Conservation (phyloP, 352 stramenopile genomes). For the Phytophthora quininea region DNA sequence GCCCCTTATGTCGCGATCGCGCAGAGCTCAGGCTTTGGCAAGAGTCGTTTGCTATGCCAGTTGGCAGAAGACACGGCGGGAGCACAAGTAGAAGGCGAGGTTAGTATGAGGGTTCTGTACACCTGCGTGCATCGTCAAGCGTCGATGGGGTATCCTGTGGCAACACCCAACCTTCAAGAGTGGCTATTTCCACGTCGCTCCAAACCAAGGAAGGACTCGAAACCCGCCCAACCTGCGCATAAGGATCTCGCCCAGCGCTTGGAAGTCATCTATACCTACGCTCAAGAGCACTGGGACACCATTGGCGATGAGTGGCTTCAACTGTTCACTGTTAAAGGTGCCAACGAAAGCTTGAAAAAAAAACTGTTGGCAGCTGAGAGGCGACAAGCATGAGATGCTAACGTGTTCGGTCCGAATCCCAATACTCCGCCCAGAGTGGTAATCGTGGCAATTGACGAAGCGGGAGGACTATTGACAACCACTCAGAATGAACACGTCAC, state of each 20-base stretch:
- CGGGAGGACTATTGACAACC: background rate
- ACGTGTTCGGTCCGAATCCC: background rate
- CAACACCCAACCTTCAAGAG: background rate
- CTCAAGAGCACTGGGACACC: background rate
- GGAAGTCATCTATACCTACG: constrained; percentile 4
- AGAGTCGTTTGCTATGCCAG: constrained; percentile 2
- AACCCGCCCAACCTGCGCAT: too few relatives aligned
- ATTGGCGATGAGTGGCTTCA: constrained; percentile 6
- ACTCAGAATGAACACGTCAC: background rate
- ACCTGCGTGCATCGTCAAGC: background rate
- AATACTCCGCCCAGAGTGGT: background rate
- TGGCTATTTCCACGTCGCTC: background rate
- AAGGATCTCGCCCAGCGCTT: background rate
- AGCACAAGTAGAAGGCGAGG: background rate
- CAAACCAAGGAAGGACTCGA: background rate
- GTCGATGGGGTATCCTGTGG: constrained; percentile 10
- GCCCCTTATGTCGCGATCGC: constrained; percentile 3
- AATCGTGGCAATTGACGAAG: constrained; percentile 11
- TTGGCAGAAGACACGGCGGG: constrained; percentile 3
- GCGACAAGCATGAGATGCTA: constrained; percentile 6
- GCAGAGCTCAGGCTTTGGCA: constrained; percentile 18
- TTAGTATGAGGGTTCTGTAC: constrained; percentile 17
- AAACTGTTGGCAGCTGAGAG: background rate
- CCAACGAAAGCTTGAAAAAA: background rate
- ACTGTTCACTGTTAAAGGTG: background rate